phyloP scores from a whole-genome alignment of 306 rosid species.

The Prunus padus region DNA sequence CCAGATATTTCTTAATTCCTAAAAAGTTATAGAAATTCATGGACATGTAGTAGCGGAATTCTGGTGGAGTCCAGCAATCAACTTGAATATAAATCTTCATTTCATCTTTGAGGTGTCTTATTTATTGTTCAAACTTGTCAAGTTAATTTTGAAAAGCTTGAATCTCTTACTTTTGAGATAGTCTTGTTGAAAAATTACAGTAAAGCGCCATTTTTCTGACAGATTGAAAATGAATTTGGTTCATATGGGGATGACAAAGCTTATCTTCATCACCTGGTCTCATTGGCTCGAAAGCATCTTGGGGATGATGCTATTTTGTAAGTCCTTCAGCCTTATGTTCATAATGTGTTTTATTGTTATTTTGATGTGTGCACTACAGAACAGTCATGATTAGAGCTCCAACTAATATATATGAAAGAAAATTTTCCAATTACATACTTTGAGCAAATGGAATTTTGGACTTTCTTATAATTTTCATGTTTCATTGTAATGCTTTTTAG shows the following conservation, averaged over 20 bases:
- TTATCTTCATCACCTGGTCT: conserved; percentile 74
- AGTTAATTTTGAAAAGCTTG: background rate
- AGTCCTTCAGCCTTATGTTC: conserved; percentile 34
- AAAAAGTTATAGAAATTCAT: no score
- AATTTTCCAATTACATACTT: background rate
- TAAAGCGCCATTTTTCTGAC: conserved; percentile 38
- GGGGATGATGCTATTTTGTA: conserved; percentile 77
- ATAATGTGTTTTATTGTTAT: background rate
- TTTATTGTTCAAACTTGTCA: background rate
- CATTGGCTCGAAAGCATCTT: conserved; percentile 66
- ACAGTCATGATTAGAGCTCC: background rate
- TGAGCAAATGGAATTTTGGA: conserved; percentile 3
- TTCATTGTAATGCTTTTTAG: conserved; percentile 35
- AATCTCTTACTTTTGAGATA: background rate
- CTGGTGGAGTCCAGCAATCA: no score
- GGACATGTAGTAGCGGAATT: no score
- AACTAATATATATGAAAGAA: background rate
- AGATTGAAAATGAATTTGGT: conserved; percentile 95
- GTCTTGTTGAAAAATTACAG: conserved; percentile 2
- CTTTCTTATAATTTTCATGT: conserved; percentile 15
- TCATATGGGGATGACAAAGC: conserved; percentile 80
- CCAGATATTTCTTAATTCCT: no score
- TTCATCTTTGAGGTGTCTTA: background rate
- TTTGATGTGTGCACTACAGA: background rate
- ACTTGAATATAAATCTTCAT: background rate